phyloP scores from a whole-genome alignment of 331 rosid genomes.

The Telfairia occidentalis region DNA sequence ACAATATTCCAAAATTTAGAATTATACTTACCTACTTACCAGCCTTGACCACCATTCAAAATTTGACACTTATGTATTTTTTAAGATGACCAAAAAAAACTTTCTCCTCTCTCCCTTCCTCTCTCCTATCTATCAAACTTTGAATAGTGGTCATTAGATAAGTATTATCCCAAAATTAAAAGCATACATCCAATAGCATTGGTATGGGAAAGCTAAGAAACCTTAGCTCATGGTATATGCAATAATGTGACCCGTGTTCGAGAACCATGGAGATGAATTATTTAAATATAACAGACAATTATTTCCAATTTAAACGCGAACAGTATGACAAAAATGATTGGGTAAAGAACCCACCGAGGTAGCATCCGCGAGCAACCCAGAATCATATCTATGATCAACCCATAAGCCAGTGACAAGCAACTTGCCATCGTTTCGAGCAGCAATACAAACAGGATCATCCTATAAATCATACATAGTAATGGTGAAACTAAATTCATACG shows the following conservation, averaged over 20 bases:
- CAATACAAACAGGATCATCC: constrained; percentile 76
- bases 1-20: background rate
- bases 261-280: background rate
- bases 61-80: too few species aligned
- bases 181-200: background rate
- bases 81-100: too few species aligned
- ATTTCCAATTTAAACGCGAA: background rate
- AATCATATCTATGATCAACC: constrained; percentile 76
- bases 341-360: constrained; percentile 42
- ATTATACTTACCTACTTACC: too few species aligned
- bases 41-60: too few species aligned
- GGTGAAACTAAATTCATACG: background rate
- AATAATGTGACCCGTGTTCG: background rate
- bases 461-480: constrained; percentile 13
- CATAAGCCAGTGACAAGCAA: constrained; percentile 59
- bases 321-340: background rate
- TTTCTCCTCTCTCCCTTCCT: too few species aligned
- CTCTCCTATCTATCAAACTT: too few species aligned
- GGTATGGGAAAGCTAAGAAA: background rate
- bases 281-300: background rate
- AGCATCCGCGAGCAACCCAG: constrained; percentile 50
- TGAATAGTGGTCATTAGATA: too few species aligned
- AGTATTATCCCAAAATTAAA: background rate
- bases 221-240: background rate
- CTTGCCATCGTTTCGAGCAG: constrained; percentile 67